These are phyloP conservation scores for Dactylellina drechsleri DNA, from an alignment of 2,329 filamentous ascomycete species.

Conservation along the genomic window DNA sequence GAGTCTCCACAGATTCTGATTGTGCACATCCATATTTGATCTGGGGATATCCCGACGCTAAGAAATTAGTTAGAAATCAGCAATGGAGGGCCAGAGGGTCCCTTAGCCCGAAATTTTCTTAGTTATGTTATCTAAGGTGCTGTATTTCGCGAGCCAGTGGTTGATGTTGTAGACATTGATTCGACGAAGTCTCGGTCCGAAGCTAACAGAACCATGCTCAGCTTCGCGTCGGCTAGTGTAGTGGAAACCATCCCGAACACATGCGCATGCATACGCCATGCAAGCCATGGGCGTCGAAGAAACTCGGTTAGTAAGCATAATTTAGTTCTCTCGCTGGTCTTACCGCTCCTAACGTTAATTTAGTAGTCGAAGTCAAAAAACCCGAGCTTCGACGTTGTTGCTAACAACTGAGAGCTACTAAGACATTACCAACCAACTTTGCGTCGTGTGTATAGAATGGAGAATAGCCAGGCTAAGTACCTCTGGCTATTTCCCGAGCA, in stretches of 20 bases:
- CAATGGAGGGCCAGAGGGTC: slow-evolving; percentile 1
- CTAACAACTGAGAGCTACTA: slow-evolving; percentile 16
- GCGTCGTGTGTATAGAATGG: background rate
- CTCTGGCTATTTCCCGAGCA: slow-evolving; percentile 37
- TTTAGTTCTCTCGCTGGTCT: slow-evolving; percentile 14
- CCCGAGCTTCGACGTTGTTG: background rate
- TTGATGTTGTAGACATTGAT: too few relatives aligned
- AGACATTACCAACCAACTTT: slow-evolving; percentile 46
- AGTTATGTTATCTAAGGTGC: too few relatives aligned
- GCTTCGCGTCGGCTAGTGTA: background rate
- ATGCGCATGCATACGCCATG: background rate
- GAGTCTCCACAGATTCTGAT: slow-evolving; percentile 1
- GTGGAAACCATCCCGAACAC: slow-evolving; percentile 26
- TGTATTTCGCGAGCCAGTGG: too few relatives aligned
- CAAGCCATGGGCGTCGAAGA: too few relatives aligned
- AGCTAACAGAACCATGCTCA: background rate
- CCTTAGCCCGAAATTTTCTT: background rate
- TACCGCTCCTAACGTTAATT: slow-evolving; percentile 27
- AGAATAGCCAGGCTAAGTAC: slow-evolving; percentile 46
- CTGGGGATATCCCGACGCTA: slow-evolving; percentile 49
- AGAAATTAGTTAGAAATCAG: background rate
- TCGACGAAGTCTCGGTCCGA: slow-evolving; percentile 40
- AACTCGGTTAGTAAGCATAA: too few relatives aligned
- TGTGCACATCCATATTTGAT: background rate
- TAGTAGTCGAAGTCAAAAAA: slow-evolving; percentile 13